Evolutionary conservation across 1,139 yeast genomes (phyloP), one percentile per base, ranked within the genome.

Genomic region (Candida tunisiensis): DNA sequence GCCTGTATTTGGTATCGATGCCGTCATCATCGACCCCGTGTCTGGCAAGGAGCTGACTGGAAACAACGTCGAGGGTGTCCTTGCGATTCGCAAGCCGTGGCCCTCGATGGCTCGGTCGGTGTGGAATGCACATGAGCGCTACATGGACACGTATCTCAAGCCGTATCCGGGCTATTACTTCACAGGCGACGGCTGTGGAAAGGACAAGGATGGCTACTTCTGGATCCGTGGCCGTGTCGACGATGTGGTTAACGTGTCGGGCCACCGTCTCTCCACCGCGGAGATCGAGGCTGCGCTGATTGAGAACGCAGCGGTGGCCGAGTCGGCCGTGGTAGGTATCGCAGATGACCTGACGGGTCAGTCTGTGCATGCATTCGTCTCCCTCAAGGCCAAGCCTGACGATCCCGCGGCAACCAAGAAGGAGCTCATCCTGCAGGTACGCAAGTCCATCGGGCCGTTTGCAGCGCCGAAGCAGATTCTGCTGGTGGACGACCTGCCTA

Each of bases 151-250:
- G 31, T 82, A 82, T 55, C 62, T 80, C 55, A 74, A 74, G 44
- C 93, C 93, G 35, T 82, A 80, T 61, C 92, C 92, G 35, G 93
- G 93, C 30, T 77, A 67, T 58, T 82, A 80, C 59, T 82, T 82
- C 62, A 80, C 93, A 15, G 94, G 94, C 51, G 94, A 82, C 53
- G 93, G 93, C 57, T 93, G 93, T 28, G 93, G 91, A 32, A 72
- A 92, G 56, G 93, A 82, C 52, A 74, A 75, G 47, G 93, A 80
- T 49, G 93, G 94, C 27, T 80, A 74, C 65, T 79, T 78, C 62
- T 80, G 93, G 93, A 79, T 80, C 45, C 69, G 92, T 54, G 93
- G 94, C 46, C 74, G 94, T 62, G 93, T 80, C 39, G 94, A 80
- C 53, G 94, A 80, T 47, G 93, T 80, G 39, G 93, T 80, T 37